phyloP scores from a whole-genome alignment of 805 yeast genomes.

The Zygotorulaspora danielsina region DNA sequence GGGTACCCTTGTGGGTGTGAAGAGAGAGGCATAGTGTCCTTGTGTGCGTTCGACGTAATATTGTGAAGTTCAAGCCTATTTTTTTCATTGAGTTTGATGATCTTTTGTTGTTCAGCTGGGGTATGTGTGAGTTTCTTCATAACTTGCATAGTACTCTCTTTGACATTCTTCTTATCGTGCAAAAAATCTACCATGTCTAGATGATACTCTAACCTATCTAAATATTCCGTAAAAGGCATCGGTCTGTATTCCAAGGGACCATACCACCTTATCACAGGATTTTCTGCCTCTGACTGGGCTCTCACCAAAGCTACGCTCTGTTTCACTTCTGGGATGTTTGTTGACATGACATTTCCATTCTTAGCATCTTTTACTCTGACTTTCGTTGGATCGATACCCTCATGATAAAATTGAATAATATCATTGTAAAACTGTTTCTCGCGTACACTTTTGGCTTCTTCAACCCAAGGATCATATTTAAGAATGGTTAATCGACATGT shows the following conservation, averaged over 20 bases:
- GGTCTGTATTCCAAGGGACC: conserved; percentile 60
- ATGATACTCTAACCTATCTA: conserved; percentile 33
- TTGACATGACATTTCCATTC: conserved; percentile 29
- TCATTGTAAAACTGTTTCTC: conserved; percentile 37
- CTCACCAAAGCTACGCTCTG: conserved; percentile 37
- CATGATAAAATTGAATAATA: conserved; percentile 33
- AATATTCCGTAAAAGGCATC: conserved; percentile 41
- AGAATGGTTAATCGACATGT: conserved; percentile 43
- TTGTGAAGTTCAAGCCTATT: conserved; percentile 16
- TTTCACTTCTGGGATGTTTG: conserved; percentile 33
- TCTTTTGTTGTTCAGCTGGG: conserved; percentile 14
- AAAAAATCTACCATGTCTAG: conserved; percentile 30
- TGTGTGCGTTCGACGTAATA: conserved; percentile 16
- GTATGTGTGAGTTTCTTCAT: conserved; percentile 18
- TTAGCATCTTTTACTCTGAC: conserved; percentile 33
- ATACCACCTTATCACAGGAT: conserved; percentile 54
- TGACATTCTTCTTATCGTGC: conserved; percentile 19
- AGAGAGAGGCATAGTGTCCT: conserved; percentile 13
- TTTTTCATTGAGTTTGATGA: conserved; percentile 18
- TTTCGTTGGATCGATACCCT: conserved; percentile 35
- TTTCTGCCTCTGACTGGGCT: conserved; percentile 47
- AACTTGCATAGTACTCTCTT: conserved; percentile 17
- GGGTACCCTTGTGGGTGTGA: conserved; percentile 12
- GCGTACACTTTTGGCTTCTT: conserved; percentile 57
- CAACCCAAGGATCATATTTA: conserved; percentile 66